phyloP scores from a whole-genome alignment of 805 yeast genomes.

The Teunomyces funiuensis region DNA sequence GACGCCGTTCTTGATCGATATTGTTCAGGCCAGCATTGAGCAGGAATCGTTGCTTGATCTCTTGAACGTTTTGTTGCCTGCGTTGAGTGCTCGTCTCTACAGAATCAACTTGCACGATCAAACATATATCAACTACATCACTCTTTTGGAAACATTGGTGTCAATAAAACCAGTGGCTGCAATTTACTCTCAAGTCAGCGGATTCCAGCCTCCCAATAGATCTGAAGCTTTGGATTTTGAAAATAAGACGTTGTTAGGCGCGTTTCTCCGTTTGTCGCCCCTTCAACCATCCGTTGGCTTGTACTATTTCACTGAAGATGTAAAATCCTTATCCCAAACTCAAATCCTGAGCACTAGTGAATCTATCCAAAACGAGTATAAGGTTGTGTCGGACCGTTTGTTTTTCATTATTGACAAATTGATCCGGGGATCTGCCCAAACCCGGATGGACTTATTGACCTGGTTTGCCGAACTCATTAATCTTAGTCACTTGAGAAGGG shows the following conservation, averaged over 20 bases:
- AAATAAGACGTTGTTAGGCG: slow-evolving; percentile 67
- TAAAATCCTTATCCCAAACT: slow-evolving; percentile 20
- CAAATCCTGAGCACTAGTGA: slow-evolving; percentile 53
- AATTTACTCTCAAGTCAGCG: slow-evolving; percentile 54
- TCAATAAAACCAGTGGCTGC: slow-evolving; percentile 62
- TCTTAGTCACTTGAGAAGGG: slow-evolving; percentile 81
- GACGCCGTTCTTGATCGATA: slow-evolving; percentile 50
- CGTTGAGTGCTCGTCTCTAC: slow-evolving; percentile 37
- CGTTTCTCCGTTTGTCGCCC: slow-evolving; percentile 75
- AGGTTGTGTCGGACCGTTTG: slow-evolving; percentile 57
- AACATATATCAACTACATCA: slow-evolving; percentile 51
- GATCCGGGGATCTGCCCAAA: slow-evolving; percentile 65
- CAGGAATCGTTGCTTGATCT: slow-evolving; percentile 67
- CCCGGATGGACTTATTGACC: slow-evolving; percentile 62
- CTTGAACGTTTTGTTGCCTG: slow-evolving; percentile 51
- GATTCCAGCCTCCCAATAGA: slow-evolving; percentile 47
- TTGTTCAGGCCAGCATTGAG: slow-evolving; percentile 58
- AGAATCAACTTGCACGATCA: slow-evolving; percentile 48
- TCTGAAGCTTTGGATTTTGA: slow-evolving; percentile 55
- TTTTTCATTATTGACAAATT: slow-evolving; percentile 71
- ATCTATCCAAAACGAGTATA: slow-evolving; percentile 64
- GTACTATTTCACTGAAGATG: slow-evolving; percentile 39
- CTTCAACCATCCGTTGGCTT: slow-evolving; percentile 52
- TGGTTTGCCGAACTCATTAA: slow-evolving; percentile 78
- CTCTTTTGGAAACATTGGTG: slow-evolving; percentile 57